Base-by-base conservation (phyloP, 1,284 basidiomycete genomes). In the Ganoderma boninense region DNA sequence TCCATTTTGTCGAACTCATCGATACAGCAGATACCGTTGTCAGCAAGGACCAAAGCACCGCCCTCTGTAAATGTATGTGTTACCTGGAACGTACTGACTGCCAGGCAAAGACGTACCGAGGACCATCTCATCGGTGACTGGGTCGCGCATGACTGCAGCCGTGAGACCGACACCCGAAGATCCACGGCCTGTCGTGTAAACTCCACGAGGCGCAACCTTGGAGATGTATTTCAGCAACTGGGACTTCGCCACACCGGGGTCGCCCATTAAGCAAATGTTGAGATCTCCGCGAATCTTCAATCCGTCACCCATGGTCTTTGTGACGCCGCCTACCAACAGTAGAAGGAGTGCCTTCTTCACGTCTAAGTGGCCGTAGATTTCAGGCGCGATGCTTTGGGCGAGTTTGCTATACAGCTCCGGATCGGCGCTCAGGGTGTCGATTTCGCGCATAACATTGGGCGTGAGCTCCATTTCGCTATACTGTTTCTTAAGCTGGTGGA, bases 1-100 rank as follows among this genome's bases (percentile, higher is more conserved):
- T 99, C 98, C 98, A 99, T 99, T 84, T 99, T 99, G 85, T 99
- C 98, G 80, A 99, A 99, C 80, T 99, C 98, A 79, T 99, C 98
- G 76, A 99, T 99, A 82, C 97, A 99, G 84, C 97, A 98, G 78
- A 99, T 99, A 43, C 98, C 98, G 77, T 99, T 99, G 82, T 99
- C 98, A 4, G 98, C 98, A 35, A 99, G 89, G 1, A 99, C 98
- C 54, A 99, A 89, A 10, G 98, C 98, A 62, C 98, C 98, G 14
- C 98, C 98, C 93, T 99, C 98, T 97, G 42, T 43, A 46, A 20
- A 46, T 2, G 16, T 10, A 14, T 43, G 16, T 2, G 60, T 62
- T 29, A 62, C 23, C 40, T 26, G 57, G 13, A n/a, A n/a, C 40
- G 8, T 26, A 18, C 6, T 3, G 42, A 42, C 16, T 8, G 71